Base-by-base conservation (phyloP, 2,329 filamentous ascomycete species). In the Fusarium heterosporum region DNA sequence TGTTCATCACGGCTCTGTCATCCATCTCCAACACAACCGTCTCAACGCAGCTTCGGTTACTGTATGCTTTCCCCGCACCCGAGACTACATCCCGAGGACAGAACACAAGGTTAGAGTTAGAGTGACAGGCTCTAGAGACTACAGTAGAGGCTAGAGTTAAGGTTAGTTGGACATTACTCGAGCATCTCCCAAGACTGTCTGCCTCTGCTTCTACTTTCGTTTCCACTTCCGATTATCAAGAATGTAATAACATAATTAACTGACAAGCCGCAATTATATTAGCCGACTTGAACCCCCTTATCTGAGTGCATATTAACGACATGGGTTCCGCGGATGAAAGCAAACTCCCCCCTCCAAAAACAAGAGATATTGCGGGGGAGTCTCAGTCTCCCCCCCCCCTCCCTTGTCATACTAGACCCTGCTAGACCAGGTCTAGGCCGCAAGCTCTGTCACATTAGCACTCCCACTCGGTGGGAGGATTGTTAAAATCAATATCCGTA, bases 331-430 rank as follows among this genome's bases (percentile, higher is more conserved):
- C 39, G 58, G 56, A 38, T 61, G 56, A 61, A 61, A 41, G 28
- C 32, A 55, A 40, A 42, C n/a, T 14, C 32, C 32, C 14, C 13
- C 32, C 14, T 14, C 36, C 22, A 43, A 47, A 38, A 28, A 55
- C 25, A 29, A 26, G 29, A 59, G 49, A 52, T 64, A 61, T 61
- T 60, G 64, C 64, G 65, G 65, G 62, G 64, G 47, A 61, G 13
- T 6, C 34, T 12, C 17, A n/a, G n/a, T n/a, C n/a, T n/a, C 19
- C 11, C 22, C 11, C 25, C 25, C 42, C 32, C 42, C 29, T 50
- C 22, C 22, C 22, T 22, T 22, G 22, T 22, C 22, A 22, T 22
- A 22, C 22, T 22, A 22, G 22, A 22, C 22, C 22, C 22, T 22
- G 22, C 22, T 22, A 22, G 22, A 22, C 22, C 22, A 22, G 22